phyloP scores from a whole-genome alignment of 2,329 filamentous ascomycete genomes.

The Talaromyces sp. region DNA sequence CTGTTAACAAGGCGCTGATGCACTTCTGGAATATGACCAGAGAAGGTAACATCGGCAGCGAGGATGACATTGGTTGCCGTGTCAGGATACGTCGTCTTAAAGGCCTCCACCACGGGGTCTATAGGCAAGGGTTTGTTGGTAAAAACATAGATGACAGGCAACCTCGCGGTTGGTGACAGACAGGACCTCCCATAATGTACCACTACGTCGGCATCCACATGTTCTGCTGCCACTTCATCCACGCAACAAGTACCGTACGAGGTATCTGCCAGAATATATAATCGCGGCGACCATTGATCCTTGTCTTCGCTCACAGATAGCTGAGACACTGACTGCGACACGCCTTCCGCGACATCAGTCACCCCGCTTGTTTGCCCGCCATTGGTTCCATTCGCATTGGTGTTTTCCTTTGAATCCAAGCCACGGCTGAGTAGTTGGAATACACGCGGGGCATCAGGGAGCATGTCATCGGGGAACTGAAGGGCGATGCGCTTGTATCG shows the following conservation, averaged over 20 bases:
- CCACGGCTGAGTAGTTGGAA: slow-evolving; percentile 66
- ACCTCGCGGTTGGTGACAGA: slow-evolving; percentile 80
- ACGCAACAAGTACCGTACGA: slow-evolving; percentile 97
- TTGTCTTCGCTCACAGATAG: slow-evolving; percentile 26
- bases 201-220: slow-evolving; percentile 85
- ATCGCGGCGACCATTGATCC: slow-evolving; percentile 39
- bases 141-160: slow-evolving; percentile 90
- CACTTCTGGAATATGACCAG: slow-evolving; percentile 69
- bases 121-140: slow-evolving; percentile 72
- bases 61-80: slow-evolving; percentile 69
- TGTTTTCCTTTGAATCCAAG: slow-evolving; percentile 39
- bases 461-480: slow-evolving; percentile 95
- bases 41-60: slow-evolving; percentile 88
- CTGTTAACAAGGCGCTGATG: slow-evolving; percentile 55
- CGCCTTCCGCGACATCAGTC: slow-evolving; percentile 10
- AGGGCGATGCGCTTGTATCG: slow-evolving; percentile 78
- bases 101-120: slow-evolving; percentile 60
- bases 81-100: slow-evolving; percentile 69
- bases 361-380: slow-evolving; percentile 16
- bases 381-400: slow-evolving; percentile 16
- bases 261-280: slow-evolving; percentile 91
- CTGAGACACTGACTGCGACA: slow-evolving; percentile 31
- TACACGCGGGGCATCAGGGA: slow-evolving; percentile 80
- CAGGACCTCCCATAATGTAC: slow-evolving; percentile 94
- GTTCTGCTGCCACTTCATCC: slow-evolving; percentile 94